These are phyloP conservation scores for Fusarium keratoplasticum DNA, from an alignment of 2,329 filamentous ascomycete genomes.

Conservation along the genomic window DNA sequence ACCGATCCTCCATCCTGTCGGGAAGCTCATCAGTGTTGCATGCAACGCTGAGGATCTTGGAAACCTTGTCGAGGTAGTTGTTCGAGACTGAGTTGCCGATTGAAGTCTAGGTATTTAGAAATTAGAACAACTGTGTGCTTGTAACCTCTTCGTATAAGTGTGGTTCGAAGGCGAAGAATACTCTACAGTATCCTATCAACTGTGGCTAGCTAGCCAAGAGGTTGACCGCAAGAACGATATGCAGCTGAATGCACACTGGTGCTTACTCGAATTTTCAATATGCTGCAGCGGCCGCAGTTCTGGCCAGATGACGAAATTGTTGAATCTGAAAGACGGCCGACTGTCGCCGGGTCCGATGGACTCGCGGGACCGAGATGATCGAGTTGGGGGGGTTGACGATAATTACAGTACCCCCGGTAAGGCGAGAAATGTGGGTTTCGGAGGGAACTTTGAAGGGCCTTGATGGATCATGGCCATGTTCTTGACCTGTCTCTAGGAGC, in stretches of 20 bases:
- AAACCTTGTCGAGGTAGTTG: not conserved
- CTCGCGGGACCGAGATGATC: conserved; percentile 5
- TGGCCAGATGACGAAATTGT: not conserved
- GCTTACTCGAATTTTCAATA: not conserved
- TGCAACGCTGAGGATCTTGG: conserved; percentile 1
- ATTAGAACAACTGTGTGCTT: not conserved
- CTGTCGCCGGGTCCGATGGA: not conserved
- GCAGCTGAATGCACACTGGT: not conserved
- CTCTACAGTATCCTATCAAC: not conserved
- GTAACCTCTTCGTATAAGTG: not conserved
- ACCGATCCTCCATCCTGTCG: conserved; percentile 18
- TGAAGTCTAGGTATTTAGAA: not conserved
- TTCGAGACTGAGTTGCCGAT: not conserved
- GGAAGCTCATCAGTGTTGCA: conserved; percentile 14
- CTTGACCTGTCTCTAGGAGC: conserved; percentile 1
- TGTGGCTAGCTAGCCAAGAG: not conserved
- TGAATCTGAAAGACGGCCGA: not conserved
- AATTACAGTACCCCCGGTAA: conserved; percentile 34
- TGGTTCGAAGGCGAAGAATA: not conserved
- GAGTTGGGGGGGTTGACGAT: conserved; percentile 17
- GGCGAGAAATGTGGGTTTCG: conserved; percentile 19
- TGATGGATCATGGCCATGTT: not conserved
- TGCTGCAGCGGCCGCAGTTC: not conserved
- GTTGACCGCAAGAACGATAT: not conserved
- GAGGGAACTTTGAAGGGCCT: conserved; percentile 3